Evolutionary conservation across 441 rosid species (phyloP).

Genomic region (Aquilaria agallochum): DNA sequence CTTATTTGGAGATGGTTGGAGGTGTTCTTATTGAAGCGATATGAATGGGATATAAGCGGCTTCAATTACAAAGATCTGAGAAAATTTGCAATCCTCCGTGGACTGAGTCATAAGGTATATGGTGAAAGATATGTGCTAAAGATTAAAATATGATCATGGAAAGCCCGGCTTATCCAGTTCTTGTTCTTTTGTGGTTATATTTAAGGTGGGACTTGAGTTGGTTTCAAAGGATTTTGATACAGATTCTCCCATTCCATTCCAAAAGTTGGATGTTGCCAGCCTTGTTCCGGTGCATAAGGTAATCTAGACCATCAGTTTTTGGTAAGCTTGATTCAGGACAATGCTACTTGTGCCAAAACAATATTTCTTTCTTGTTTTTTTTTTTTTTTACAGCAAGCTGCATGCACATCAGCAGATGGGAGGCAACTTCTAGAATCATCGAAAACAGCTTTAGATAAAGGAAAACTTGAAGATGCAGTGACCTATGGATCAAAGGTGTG

Average conservation of each 20-base stretch:
- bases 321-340: slow-evolving; percentile 6
- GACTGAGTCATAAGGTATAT: slow-evolving; percentile 71
- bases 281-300: slow-evolving; percentile 77
- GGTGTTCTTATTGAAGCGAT: slow-evolving; percentile 61
- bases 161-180: slow-evolving; percentile 1
- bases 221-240: slow-evolving; percentile 71
- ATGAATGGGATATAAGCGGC: slow-evolving; percentile 61
- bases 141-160: slow-evolving; percentile 3
- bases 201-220: slow-evolving; percentile 70
- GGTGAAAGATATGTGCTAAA: background rate
- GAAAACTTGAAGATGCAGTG: slow-evolving; percentile 84
- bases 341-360: background rate
- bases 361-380: slow-evolving; percentile 10
- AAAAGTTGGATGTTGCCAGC: slow-evolving; percentile 55
- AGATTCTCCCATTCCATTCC: slow-evolving; percentile 68
- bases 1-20: slow-evolving; percentile 63
- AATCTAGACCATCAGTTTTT: slow-evolving; percentile 14
- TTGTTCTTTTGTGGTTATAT: slow-evolving; percentile 10
- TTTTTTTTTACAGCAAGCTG: slow-evolving; percentile 44
- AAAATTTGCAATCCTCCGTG: slow-evolving; percentile 66
- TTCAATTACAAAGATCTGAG: slow-evolving; percentile 62
- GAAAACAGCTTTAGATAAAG: slow-evolving; percentile 77
- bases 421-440: slow-evolving; percentile 77
- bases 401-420: slow-evolving; percentile 81
- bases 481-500: slow-evolving; percentile 68